Conservation (phyloP, 345 rosid genomes). For the Brassica cretica region DNA sequence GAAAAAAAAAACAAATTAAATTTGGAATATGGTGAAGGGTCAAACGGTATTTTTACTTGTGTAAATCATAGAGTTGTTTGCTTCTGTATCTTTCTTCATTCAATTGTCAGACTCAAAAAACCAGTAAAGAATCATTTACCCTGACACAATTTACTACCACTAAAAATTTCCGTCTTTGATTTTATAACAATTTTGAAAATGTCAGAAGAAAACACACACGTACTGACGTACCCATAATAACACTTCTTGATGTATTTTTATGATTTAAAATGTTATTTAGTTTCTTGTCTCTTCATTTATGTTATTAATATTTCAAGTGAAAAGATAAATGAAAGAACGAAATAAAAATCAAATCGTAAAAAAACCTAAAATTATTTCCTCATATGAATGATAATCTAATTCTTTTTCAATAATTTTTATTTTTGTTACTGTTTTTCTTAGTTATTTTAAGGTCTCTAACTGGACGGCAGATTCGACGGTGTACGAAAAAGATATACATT, state of each 20-base stretch:
- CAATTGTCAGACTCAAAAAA: slow-evolving; percentile 24
- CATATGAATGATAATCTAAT: neutral
- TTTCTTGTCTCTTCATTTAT: neutral
- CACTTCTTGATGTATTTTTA: no score
- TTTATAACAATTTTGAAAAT: neutral
- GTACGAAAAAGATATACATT: no score
- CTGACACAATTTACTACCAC: slow-evolving; percentile 23
- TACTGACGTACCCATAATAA: neutral
- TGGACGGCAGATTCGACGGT: no score
- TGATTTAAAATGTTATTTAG: neutral
- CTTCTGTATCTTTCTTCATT: slow-evolving; percentile 17
- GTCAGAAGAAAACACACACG: neutral
- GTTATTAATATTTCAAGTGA: neutral
- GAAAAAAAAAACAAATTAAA: neutral
- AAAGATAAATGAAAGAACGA: no score
- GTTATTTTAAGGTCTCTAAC: no score
- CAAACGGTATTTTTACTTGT: neutral
- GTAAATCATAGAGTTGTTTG: slow-evolving; percentile 22
- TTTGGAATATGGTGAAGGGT: slow-evolving; percentile 20
- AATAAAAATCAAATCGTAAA: neutral
- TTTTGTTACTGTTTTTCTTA: neutral
- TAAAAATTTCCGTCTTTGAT: neutral
- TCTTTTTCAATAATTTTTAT: neutral
- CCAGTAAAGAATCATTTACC: slow-evolving; percentile 37
- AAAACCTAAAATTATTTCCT: neutral